Evolutionary conservation across 139 green algal species (phyloP).

Genomic region (Cymbomonas tetramitiformis): DNA sequence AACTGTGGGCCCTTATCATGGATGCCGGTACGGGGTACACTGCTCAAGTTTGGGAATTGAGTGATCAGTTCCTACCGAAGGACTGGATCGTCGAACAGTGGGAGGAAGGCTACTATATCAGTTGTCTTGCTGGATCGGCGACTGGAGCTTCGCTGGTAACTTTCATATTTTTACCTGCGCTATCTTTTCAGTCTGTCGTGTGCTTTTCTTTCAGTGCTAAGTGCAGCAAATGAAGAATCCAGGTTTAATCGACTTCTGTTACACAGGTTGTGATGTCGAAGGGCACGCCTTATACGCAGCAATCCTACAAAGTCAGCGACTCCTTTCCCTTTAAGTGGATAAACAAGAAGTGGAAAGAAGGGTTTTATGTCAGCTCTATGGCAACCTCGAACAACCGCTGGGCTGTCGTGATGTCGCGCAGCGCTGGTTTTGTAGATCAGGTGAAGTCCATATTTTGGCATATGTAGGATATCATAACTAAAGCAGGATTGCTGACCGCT

Average conservation of each 20-base stretch:
- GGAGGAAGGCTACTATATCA: slow-evolving; percentile 99
- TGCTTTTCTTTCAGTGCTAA: no score
- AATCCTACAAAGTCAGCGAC: slow-evolving; percentile 97
- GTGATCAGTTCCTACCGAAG: slow-evolving; percentile 87
- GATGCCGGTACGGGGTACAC: slow-evolving; percentile 86
- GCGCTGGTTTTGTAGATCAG: slow-evolving; percentile 92
- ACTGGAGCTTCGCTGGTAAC: slow-evolving; percentile 46
- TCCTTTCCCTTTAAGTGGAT: slow-evolving; percentile 99
- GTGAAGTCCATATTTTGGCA: no score
- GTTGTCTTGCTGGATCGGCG: slow-evolving; percentile 75
- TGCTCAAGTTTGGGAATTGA: slow-evolving; percentile 45
- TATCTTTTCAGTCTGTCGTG: no score
- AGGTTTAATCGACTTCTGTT: no score
- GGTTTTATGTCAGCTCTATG: slow-evolving; percentile 97
- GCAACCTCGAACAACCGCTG: slow-evolving; percentile 77
- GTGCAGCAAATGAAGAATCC: no score
- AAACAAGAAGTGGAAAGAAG: slow-evolving; percentile 99
- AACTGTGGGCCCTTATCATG: slow-evolving; percentile 94
- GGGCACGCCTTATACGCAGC: slow-evolving; percentile 92
- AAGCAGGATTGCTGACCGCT: background rate
- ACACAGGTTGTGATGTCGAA: slow-evolving; percentile 50
- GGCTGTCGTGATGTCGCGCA: slow-evolving; percentile 97
- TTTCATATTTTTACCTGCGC: no score
- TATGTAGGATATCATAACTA: background rate
- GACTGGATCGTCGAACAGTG: slow-evolving; percentile 99